Percentiles rank a stretch among this genome's conserved stretches.
Evolutionary conservation across 2,329 filamentous ascomycete species (phyloP).

Genomic region (Colletotrichum trifolii): DNA sequence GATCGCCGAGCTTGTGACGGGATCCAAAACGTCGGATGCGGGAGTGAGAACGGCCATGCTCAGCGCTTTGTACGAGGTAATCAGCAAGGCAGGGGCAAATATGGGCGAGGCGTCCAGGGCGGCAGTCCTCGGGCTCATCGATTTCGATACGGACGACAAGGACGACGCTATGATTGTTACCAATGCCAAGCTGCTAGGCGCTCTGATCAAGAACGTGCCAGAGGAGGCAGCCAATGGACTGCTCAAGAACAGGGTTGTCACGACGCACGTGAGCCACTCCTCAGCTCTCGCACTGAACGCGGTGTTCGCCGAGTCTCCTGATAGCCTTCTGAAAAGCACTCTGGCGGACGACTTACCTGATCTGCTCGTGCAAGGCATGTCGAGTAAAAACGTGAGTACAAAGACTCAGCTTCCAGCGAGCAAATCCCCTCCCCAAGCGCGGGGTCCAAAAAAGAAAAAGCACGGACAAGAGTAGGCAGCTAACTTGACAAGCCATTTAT

Average conservation of each 20-base stretch:
- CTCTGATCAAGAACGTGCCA: constrained; percentile 87
- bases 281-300: constrained; percentile 91
- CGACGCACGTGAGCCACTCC: constrained; percentile 77
- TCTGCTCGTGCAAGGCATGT: constrained; percentile 84
- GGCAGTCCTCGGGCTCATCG: constrained; percentile 89
- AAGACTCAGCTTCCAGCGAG: neutral
- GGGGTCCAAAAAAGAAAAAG: no score
- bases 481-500: constrained; percentile 72
- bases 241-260: constrained; percentile 81
- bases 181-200: constrained; percentile 89
- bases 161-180: constrained; percentile 87
- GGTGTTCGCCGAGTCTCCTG: constrained; percentile 83
- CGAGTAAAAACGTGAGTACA: constrained; percentile 75
- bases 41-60: constrained; percentile 97
- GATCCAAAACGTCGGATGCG: constrained; percentile 87
- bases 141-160: constrained; percentile 80
- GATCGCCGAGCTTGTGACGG: constrained; percentile 92
- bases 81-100: constrained; percentile 92
- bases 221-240: constrained; percentile 71
- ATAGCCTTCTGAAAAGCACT: constrained; percentile 71
- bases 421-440: no score
- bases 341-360: constrained; percentile 80
- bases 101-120: constrained; percentile 93
- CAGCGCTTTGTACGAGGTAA: constrained; percentile 94
- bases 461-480: no score